These are phyloP conservation scores for Parmelia sp. DNA, from an alignment of 495 filamentous ascomycete genomes.

Conservation along the genomic window DNA sequence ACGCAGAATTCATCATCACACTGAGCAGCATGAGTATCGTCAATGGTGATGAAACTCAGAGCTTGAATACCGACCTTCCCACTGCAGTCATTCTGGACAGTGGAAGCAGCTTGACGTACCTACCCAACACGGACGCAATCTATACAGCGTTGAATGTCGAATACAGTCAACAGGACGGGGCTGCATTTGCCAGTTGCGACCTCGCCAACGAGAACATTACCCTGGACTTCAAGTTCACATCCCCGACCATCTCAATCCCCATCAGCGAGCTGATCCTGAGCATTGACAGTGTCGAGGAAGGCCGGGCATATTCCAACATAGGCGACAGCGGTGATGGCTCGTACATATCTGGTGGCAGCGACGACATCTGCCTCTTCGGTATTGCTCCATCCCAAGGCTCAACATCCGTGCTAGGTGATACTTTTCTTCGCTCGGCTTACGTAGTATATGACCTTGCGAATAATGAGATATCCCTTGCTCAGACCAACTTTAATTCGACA, in stretches of 20 bases:
- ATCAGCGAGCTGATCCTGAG: constrained; percentile 75
- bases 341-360: constrained; percentile 48
- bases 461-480: constrained; percentile 80
- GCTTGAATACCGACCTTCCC: constrained; percentile 45
- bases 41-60: constrained; percentile 36
- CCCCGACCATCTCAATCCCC: constrained; percentile 60
- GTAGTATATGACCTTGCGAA: constrained; percentile 87
- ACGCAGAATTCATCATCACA: constrained; percentile 75
- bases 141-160: constrained; percentile 58
- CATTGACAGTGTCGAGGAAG: constrained; percentile 34
- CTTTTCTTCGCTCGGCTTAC: constrained; percentile 86
- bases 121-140: constrained; percentile 63
- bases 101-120: constrained; percentile 83
- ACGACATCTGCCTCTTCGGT: constrained; percentile 63
- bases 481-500: constrained; percentile 75
- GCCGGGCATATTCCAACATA: constrained; percentile 31
- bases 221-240: constrained; percentile 64
- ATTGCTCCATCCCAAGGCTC: constrained; percentile 59
- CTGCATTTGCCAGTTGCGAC: constrained; percentile 62
- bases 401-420: constrained; percentile 76
- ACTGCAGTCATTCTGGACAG: constrained; percentile 76
- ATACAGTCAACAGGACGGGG: constrained; percentile 46
- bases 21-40: constrained; percentile 57
- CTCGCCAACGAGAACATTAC: constrained; percentile 50
- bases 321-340: constrained; percentile 1